A percentile compares a stretch with the other conserved stretches of the same genome.
These are phyloP conservation scores for Waltergamsia citrina DNA, from an alignment of 2,329 filamentous ascomycete genomes.

Conservation along the genomic window DNA sequence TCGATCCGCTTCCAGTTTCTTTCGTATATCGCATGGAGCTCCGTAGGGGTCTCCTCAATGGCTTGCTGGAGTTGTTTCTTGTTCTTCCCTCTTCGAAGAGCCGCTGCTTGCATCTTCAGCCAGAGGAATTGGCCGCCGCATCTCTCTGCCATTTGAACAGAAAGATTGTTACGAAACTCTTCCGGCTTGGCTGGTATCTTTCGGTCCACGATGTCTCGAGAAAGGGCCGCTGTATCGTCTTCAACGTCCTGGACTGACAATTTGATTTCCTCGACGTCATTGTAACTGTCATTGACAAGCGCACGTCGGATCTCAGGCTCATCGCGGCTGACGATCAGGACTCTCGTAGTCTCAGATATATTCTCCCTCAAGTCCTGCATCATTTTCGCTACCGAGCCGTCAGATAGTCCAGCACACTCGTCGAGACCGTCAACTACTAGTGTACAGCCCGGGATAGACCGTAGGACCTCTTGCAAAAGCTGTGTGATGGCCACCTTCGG, in stretches of 20 bases:
- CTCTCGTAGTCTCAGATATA: conserved; percentile 6
- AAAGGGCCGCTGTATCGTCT: conserved; percentile 12
- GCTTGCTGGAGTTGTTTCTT: conserved; percentile 15
- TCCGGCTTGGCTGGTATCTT: conserved; percentile 17
- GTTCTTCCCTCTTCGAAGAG: conserved; percentile 14
- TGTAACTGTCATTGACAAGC: conserved; percentile 1
- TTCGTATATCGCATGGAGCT: conserved; percentile 18
- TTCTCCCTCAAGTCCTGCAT: neutral
- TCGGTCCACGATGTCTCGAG: conserved; percentile 13
- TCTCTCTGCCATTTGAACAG: conserved; percentile 12
- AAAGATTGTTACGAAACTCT: conserved; percentile 8
- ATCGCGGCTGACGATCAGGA: conserved; percentile 16
- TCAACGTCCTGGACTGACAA: conserved; percentile 13
- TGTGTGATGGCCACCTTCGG: conserved; percentile 8
- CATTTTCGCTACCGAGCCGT: neutral
- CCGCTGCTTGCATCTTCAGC: conserved; percentile 17
- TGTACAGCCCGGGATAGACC: conserved; percentile 7
- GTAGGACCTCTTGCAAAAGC: conserved; percentile 9
- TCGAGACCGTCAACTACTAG: conserved; percentile 23
- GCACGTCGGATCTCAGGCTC: conserved; percentile 12
- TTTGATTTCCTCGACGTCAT: conserved; percentile 6
- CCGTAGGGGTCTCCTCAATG: conserved; percentile 15
- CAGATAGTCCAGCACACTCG: no score
- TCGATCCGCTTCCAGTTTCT: conserved; percentile 16
- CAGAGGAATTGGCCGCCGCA: conserved; percentile 24